A percentile compares a stretch with the other conserved stretches of the same genome.
Evolutionary conservation across 768 basidiomycete species (phyloP).

Genomic region (Grammothele lineata): DNA sequence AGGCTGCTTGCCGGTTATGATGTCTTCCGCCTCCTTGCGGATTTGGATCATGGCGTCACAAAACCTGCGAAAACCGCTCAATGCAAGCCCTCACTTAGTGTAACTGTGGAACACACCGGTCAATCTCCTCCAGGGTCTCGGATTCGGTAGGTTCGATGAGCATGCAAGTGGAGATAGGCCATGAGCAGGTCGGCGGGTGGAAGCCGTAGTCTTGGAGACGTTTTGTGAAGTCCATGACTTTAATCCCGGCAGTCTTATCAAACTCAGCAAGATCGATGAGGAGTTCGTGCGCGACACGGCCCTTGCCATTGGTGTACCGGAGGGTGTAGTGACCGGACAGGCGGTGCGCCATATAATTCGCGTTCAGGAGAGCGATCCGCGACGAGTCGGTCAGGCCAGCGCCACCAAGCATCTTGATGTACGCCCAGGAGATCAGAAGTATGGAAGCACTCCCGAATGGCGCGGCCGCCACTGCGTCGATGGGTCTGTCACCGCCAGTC

Average conservation of each 20-base stretch:
- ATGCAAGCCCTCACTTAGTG: neutral
- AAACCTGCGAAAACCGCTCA: constrained; percentile 68
- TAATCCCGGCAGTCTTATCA: constrained; percentile 82
- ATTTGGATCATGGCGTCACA: constrained; percentile 99
- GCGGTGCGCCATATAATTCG: constrained; percentile 95
- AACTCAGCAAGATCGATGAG: constrained; percentile 95
- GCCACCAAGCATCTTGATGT: constrained; percentile 99
- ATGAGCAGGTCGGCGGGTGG: constrained; percentile 96
- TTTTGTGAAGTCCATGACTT: constrained; percentile 96
- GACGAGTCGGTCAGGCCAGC: constrained; percentile 82
- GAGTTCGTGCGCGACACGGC: constrained; percentile 92
- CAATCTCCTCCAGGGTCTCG: constrained; percentile 89
- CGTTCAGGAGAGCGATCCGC: constrained; percentile 85
- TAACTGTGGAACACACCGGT: constrained; percentile 47
- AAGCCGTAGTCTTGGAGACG: constrained; percentile 92
- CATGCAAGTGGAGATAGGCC: constrained; percentile 98
- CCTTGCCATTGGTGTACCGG: constrained; percentile 87
- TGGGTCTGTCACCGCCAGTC: constrained; percentile 64
- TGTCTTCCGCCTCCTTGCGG: constrained; percentile 84
- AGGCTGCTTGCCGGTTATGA: constrained; percentile 83
- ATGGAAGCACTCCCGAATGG: constrained; percentile 96
- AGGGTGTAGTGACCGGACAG: constrained; percentile 81
- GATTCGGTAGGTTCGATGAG: constrained; percentile 97
- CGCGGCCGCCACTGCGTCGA: constrained; percentile 85
- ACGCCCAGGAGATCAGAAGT: constrained; percentile 96